phyloP scores from a whole-genome alignment of 2,329 filamentous ascomycete genomes.

The Chaetomium strumarium region DNA sequence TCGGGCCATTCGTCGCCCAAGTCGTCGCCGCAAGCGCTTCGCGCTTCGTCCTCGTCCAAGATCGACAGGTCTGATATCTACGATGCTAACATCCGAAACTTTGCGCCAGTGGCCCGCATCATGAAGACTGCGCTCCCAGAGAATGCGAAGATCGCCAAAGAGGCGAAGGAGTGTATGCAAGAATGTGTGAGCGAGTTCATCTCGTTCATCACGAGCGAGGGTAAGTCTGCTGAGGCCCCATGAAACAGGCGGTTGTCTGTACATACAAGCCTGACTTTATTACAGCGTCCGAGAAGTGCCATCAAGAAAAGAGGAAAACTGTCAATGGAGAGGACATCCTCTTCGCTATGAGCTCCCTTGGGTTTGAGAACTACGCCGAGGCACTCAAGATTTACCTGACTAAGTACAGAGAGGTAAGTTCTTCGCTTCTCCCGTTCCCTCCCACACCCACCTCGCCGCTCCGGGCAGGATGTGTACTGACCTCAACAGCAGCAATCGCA shows the following conservation, averaged over 20 bases:
- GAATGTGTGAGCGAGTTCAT: slow-evolving; percentile 99
- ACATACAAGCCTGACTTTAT: slow-evolving; percentile 25
- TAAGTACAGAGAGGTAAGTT: slow-evolving; percentile 87
- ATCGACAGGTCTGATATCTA: slow-evolving; percentile 48
- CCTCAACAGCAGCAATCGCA: slow-evolving; percentile 59
- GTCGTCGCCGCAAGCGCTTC: slow-evolving; percentile 40
- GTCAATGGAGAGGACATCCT: slow-evolving; percentile 98
- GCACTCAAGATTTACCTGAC: slow-evolving; percentile 96
- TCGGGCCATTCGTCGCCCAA: slow-evolving; percentile 52
- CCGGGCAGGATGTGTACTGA: slow-evolving; percentile 27
- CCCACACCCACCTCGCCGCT: too few species aligned
- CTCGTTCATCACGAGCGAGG: slow-evolving; percentile 98
- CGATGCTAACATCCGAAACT: slow-evolving; percentile 92
- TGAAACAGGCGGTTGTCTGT: background rate
- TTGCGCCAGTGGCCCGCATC: slow-evolving; percentile 93
- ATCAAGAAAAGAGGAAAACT: slow-evolving; percentile 98
- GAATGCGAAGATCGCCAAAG: slow-evolving; percentile 98
- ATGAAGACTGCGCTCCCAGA: slow-evolving; percentile 98
- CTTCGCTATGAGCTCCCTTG: slow-evolving; percentile 97
- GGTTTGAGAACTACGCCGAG: slow-evolving; percentile 98
- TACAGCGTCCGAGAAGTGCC: slow-evolving; percentile 94
- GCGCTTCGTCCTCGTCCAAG: slow-evolving; percentile 39
- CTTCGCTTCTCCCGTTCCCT: background rate
- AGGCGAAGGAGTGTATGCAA: slow-evolving; percentile 99
- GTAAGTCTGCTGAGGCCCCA: slow-evolving; percentile 46